Percentiles rank a stretch among this genome's conserved stretches.
Evolutionary conservation across 2,329 filamentous ascomycete species (phyloP).

Genomic region (Apiospora phragmitis): DNA sequence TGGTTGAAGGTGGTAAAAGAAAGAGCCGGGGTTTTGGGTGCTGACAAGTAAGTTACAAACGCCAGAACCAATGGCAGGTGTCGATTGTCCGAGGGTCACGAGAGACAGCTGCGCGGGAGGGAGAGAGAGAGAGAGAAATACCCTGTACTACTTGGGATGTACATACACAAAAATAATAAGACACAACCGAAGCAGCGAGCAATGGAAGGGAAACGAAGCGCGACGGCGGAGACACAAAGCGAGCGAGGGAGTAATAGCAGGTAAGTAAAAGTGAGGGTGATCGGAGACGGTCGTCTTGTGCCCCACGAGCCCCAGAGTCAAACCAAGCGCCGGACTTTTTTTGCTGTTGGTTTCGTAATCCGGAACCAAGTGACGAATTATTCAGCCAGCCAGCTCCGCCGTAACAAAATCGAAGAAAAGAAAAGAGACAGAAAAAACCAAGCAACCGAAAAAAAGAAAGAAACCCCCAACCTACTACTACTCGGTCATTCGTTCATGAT

Average conservation of each 20-base stretch:
- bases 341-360: constrained; percentile 13
- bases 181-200: not conserved
- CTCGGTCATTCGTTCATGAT: not conserved
- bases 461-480: not conserved
- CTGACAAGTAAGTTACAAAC: not conserved
- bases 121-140: not conserved
- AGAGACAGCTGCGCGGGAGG: not conserved
- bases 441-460: not conserved
- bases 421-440: not conserved
- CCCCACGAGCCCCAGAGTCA: constrained; percentile 9
- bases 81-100: not conserved
- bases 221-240: not conserved
- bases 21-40: constrained; percentile 3
- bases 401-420: not conserved
- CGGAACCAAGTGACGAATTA: constrained; percentile 8
- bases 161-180: not conserved
- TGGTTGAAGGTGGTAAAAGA: constrained; percentile 1
- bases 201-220: constrained; percentile 1
- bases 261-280: not conserved
- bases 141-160: not conserved
- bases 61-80: not conserved
- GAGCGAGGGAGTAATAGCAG: not conserved
- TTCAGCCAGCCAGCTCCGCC: constrained; percentile 10
- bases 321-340: constrained; percentile 1
- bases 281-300: not conserved